Evolutionary conservation across 2,329 filamentous ascomycete species (phyloP), one percentile per base, ranked within the genome.

Genomic region (Huntiella abstrusa): DNA sequence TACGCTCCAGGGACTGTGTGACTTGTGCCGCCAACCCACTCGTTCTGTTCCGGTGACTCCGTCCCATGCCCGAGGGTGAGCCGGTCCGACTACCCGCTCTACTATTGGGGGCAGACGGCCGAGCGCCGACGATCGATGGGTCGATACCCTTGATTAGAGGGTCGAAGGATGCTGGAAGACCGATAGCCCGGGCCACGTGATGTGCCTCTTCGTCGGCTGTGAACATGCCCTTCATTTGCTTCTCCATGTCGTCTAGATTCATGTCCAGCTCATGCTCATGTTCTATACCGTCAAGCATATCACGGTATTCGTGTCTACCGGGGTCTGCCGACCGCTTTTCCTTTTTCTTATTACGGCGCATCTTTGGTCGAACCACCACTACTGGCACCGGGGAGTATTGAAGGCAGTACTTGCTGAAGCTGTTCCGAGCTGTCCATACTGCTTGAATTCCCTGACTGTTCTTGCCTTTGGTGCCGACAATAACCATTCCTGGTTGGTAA

Each of bases 331-430:
- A 72, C 28, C 87, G 77, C 65, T 94, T 94, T 49, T 73, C 71
- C 62, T 91, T 92, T 65, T 92, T 92, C 63, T 91, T 91, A 57
- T 83, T 75, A 15, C 87, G 80, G 64, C 92, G 92, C 51, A 83
- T 81, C 32, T 80, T 82, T 33, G 87, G 86, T 3, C 87, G 75
- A 7, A 94, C 87, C 32, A 95, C 87, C 28, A 94, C 87, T 5
- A 94, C 87, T 1, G 87, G 87, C 1, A 95, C 83, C 0, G 87
- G 86, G 1, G 83, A 93, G 59, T 93, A 87, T 58, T 95, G 87
- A 10, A 94, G 70, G 56, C 87, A 94, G 62, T 94, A 95, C 58
- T 94, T 94, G 19, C 84, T 92, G 39, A 94, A 87, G 0, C 83
- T 91, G 52, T 85, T 91, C 38, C 70, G 65, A 32, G 71, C 73